Percentiles rank a stretch among this genome's conserved stretches.
Conservation (phyloP, 2,329 filamentous ascomycete species). For the Ophiosphaerella korrae region DNA sequence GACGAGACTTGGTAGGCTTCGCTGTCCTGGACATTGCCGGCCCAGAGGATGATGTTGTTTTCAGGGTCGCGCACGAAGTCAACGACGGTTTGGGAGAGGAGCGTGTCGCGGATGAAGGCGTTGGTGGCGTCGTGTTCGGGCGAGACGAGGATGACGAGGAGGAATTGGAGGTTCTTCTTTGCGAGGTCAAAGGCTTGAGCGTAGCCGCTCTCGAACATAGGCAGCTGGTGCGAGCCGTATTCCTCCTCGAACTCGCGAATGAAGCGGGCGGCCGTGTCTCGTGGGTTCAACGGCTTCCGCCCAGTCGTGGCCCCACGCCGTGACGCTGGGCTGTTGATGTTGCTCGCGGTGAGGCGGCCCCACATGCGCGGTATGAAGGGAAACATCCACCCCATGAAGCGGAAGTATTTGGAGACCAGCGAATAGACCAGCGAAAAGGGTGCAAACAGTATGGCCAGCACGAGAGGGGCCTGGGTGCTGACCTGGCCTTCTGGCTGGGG, state of each 20-base stretch:
- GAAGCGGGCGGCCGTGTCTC: constrained; percentile 87
- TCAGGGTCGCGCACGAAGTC: constrained; percentile 73
- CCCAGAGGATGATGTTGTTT: constrained; percentile 88
- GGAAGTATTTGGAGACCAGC: constrained; percentile 70
- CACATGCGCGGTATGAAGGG: constrained; percentile 76
- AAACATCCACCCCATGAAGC: constrained; percentile 76
- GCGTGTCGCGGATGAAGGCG: constrained; percentile 78
- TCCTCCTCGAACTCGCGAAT: constrained; percentile 94
- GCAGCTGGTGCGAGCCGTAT: constrained; percentile 73
- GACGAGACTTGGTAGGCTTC: constrained; percentile 93
- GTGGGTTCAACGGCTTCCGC: constrained; percentile 77
- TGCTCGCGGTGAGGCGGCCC: constrained; percentile 57
- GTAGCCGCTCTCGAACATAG: constrained; percentile 87
- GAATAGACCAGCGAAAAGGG: constrained; percentile 81
- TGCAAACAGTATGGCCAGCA: constrained; percentile 78
- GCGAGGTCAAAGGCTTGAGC: constrained; percentile 88
- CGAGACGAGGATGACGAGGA: constrained; percentile 85
- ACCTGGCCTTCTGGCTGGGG: constrained; percentile 71
- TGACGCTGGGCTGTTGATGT: constrained; percentile 47
- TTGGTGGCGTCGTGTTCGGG: constrained; percentile 94
- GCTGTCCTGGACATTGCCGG: constrained; percentile 87
- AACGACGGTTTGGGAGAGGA: constrained; percentile 76
- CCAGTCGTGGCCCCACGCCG: constrained; percentile 64
- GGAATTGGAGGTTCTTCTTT: constrained; percentile 88
- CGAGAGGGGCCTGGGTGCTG: constrained; percentile 71